phyloP scores from a whole-genome alignment of 345 rosid species.

The Salix caprea region DNA sequence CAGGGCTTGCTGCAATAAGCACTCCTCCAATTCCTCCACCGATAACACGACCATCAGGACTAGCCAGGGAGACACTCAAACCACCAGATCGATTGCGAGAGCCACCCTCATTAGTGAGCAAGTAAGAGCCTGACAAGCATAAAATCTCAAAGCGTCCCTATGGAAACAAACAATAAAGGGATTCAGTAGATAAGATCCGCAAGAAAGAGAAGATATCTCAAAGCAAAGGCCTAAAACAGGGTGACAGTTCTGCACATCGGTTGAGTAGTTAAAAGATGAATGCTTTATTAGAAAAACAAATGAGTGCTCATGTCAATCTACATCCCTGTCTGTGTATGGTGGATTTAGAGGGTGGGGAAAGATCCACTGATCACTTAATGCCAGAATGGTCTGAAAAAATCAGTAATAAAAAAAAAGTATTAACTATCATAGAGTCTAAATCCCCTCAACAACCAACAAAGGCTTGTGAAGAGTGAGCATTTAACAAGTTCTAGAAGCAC shows the following conservation, averaged over 20 bases:
- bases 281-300: not conserved
- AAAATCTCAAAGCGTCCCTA: slow-evolving; percentile 91
- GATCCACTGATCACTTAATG: not conserved
- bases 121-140: slow-evolving; percentile 72
- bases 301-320: not conserved
- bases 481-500: not conserved
- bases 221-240: not conserved
- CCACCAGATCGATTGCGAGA: slow-evolving; percentile 61
- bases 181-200: not conserved
- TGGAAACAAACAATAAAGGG: not conserved
- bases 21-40: slow-evolving; percentile 93
- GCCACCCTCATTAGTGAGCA: slow-evolving; percentile 43
- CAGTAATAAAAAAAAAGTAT: not conserved
- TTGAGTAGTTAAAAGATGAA: not conserved
- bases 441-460: not conserved
- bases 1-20: slow-evolving; percentile 84
- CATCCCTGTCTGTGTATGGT: not conserved
- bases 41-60: slow-evolving; percentile 89
- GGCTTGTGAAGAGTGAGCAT: not conserved
- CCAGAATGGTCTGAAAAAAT: not conserved
- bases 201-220: not conserved
- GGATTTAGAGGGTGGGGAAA: not conserved
- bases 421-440: not conserved
- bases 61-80: slow-evolving; percentile 82
- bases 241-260: not conserved